These are phyloP conservation scores for Blastocystis hominis DNA, from an alignment of 352 stramenopile genomes.

Conservation along the genomic window DNA sequence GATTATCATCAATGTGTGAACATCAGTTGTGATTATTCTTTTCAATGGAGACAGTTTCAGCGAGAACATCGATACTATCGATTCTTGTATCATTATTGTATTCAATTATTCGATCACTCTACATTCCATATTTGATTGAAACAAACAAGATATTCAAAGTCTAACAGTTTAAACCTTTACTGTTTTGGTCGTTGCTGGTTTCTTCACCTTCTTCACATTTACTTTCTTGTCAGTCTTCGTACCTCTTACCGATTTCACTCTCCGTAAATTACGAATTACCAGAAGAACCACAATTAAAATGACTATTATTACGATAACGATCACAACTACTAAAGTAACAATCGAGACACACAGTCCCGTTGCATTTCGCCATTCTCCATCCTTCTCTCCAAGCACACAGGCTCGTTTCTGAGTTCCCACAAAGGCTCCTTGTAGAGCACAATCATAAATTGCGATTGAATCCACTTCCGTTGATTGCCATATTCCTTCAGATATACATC, in stretches of 20 bases:
- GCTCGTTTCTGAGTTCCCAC: background rate
- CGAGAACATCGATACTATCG: background rate
- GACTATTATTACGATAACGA: background rate
- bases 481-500: background rate
- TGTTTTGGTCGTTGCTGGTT: background rate
- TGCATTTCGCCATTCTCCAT: background rate
- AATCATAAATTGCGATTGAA: background rate
- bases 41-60: background rate
- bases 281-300: background rate
- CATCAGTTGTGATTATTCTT: conserved; percentile 11
- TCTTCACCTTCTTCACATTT: background rate
- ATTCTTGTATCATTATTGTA: background rate
- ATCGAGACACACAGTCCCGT: background rate
- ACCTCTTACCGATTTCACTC: background rate
- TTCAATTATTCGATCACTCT: background rate
- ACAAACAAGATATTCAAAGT: background rate
- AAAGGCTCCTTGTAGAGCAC: background rate
- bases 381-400: background rate
- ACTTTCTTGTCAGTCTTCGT: background rate
- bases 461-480: background rate
- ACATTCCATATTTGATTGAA: background rate
- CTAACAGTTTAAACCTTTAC: background rate
- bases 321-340: background rate
- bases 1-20: background rate
- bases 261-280: background rate